Evolutionary conservation across 208 protist genomes (phyloP), one percentile per base, ranked within the genome.

Genomic region (Histomonas meleagridis): DNA sequence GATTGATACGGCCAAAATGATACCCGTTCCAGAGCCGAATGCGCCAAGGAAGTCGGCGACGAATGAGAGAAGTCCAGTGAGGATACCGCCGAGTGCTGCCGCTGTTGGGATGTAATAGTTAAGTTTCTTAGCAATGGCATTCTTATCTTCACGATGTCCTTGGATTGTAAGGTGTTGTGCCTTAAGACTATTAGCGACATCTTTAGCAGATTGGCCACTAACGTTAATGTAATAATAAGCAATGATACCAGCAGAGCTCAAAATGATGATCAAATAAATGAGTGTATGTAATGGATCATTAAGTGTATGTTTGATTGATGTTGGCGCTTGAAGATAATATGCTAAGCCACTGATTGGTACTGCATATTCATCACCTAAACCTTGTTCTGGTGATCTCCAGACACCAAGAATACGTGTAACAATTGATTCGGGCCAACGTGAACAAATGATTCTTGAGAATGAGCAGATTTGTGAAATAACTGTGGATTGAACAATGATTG

Each of bases 1-100:
- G 95, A 98, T 99, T 38, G 98, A 99, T 10, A 99, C 98, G 62
- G 98, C 97, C 21, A 99, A 95, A 5, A 99, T 94, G 92, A 99
- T 99, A 95, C 98, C 98, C 16, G 98, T 99, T 92, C 98, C 98
- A 69, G 96, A 98, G 60, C 96, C 96, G 78, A 97, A 95, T 93
- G 97, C 97, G 40, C 98, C 98, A 91, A 99, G 95, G 92, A 99
- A 98, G 95, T 99, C 98, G 12, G 98, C 98, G 62, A 98, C 95
- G 92, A 99, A 96, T 48, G 98, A 99, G 62, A 99, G 95, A n/a
- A 97, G 97, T 62, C 98, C 98, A 76, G 99, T 99, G 95, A 98
- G 99, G 90, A 99, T 97, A 48, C 98, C 98, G 92, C 98, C 98
- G 91, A 99, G 99, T 91, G 97, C 97, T 90, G 98, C 98, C 28